Base-by-base conservation (phyloP, 768 basidiomycete genomes). In the Agrocybe praecox region DNA sequence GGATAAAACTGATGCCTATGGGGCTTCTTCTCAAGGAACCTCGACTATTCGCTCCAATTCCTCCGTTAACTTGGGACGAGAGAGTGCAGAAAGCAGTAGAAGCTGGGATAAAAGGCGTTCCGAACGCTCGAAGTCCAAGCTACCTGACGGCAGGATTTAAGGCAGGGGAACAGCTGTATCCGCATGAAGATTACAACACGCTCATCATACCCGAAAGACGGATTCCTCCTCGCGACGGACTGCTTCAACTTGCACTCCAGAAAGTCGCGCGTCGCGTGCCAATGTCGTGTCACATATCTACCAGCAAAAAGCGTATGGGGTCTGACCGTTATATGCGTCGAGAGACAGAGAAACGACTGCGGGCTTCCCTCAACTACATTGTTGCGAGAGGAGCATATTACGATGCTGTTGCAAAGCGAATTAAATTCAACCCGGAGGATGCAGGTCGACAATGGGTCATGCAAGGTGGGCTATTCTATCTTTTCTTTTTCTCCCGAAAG, bases 341-440 rank as follows among this genome's bases (percentile, higher is more conserved):
- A 36, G 64, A 56, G 14, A 72, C 80, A 15, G 49, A 53, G 5
- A 62, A 62, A 32, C 75, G 71, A 52, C 54, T 83, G 29, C 78
- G 78, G 63, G 66, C 67, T 10, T 76, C 77, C 5, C 42, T 80
- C 23, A 68, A 65, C 21, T 66, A 81, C 17, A 73, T 82, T 32
- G 73, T 76, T 21, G 65, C 69, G 4, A 74, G 77, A 5, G 78
- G 77, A 0, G 79, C 79, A 14, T 62, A 75, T 43, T 67, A 62
- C 24, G 56, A 49, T 7, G 53, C 65, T 19, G 43, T 44, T 23
- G 55, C 46, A 32, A 22, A 32, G 6, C 52, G 45, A 45, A 57
- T 59, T 14, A 21, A 43, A 11, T 59, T 69, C 18, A 52, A 64
- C 49, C 64, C 71, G 10, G 43, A 61, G 0, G 69, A 71, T 26